Evolutionary conservation across 176 grass and related monocot species (phyloP).

Genomic region (Musa troglodytarum): DNA sequence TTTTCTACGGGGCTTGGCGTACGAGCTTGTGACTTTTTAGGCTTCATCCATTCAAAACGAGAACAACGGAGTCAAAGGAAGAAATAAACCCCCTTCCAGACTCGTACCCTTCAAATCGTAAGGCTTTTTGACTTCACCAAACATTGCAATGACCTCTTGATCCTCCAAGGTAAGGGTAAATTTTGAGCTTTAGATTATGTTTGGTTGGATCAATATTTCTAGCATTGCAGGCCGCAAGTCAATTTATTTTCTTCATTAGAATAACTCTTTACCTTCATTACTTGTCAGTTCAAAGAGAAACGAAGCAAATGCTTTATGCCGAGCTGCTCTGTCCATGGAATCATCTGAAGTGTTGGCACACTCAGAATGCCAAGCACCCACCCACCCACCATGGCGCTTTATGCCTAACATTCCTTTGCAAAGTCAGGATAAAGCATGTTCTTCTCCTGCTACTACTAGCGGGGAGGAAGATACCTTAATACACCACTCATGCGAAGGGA

Average conservation of each 20-base stretch:
- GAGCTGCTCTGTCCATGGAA: neutral
- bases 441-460: neutral
- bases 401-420: neutral
- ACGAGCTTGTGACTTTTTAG: too few species aligned
- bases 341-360: neutral
- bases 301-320: neutral
- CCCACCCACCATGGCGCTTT: neutral
- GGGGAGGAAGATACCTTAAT: neutral
- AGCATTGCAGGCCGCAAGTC: neutral
- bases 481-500: neutral
- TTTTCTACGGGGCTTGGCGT: too few species aligned
- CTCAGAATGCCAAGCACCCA: too few species aligned
- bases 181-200: too few species aligned
- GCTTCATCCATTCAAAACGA: too few species aligned
- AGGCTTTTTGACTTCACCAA: too few species aligned
- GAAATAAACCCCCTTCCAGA: too few species aligned
- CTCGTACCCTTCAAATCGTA: too few species aligned
- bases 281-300: neutral
- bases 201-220: too few species aligned
- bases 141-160: too few species aligned
- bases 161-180: too few species aligned
- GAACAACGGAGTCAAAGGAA: too few species aligned
- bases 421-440: neutral
- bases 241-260: neutral
- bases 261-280: neutral